These are phyloP conservation scores for Senna siamea DNA, from an alignment of 306 rosid genomes.

Conservation along the genomic window DNA sequence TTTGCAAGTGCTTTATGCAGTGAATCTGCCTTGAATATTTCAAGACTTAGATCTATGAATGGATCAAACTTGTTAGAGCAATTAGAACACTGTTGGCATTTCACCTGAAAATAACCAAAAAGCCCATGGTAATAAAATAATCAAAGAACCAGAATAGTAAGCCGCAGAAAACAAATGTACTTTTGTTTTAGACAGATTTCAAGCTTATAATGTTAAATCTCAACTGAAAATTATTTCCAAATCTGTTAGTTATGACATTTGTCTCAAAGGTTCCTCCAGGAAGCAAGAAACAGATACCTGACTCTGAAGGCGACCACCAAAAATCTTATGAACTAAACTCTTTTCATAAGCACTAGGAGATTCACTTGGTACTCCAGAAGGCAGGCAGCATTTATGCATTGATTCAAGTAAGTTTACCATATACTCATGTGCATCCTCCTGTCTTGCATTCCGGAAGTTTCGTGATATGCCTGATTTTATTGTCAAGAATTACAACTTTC, in stretches of 20 bases:
- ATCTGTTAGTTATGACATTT: background rate
- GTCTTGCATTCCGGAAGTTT: slow-evolving; percentile 81
- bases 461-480: slow-evolving; percentile 79
- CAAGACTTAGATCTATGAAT: slow-evolving; percentile 93
- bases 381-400: slow-evolving; percentile 96
- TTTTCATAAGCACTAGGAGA: slow-evolving; percentile 93
- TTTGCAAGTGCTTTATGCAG: slow-evolving; percentile 77
- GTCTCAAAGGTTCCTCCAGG: background rate
- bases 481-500: slow-evolving; percentile 59
- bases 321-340: slow-evolving; percentile 95
- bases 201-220: background rate
- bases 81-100: slow-evolving; percentile 79
- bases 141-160: background rate
- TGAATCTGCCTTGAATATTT: slow-evolving; percentile 86
- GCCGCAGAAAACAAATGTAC: background rate
- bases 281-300: slow-evolving; percentile 59
- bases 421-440: slow-evolving; percentile 99
- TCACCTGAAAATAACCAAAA: slow-evolving; percentile 66
- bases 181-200: slow-evolving; percentile 1
- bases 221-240: slow-evolving; percentile 15
- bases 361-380: slow-evolving; percentile 92
- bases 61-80: slow-evolving; percentile 94
- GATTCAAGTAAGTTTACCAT: slow-evolving; percentile 98
- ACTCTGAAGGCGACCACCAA: slow-evolving; percentile 93
- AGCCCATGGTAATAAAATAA: background rate